Base-by-base conservation (phyloP, 169 alveolate species). In the Eimeria praecox region DNA sequence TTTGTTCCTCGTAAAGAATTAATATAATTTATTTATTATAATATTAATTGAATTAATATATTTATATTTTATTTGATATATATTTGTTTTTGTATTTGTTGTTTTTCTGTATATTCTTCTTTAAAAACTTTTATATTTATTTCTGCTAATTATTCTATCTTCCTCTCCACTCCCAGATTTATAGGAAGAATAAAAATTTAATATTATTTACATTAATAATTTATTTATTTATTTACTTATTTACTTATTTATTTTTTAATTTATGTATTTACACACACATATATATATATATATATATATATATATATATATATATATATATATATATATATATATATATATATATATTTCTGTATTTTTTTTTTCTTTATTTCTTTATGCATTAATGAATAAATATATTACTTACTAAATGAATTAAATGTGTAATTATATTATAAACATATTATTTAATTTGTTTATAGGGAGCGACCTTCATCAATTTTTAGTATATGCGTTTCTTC, bases 391-490 rank as follows among this genome's bases (percentile, higher is more conserved):
- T 59, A 22, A 22, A 16, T 59, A 16, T 59, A 22, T 14, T 14
- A 22, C 69, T n/a, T n/a, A n/a, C 66, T 56, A 56, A 56, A 12
- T 56, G 66, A 56, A 56, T 12, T 20, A 56, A 56, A 56, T 56
- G 66, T 20, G 20, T 14, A 56, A 14, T 56, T 56, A 14, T 56
- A 20, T 56, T 14, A 20, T 56, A 56, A 56, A 14, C 20, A 56
- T 56, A 14, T 14, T 56, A 12, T 14, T 56, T 56, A 56, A 14
- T 56, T 14, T 56, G 12, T 56, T 12, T 56, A 14, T 20, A 77
- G 87, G 87, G 87, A 33, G 24, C 87, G 87, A 77, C 87, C 27
- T 35, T 24, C 20, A 40, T 16, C 87, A 77, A 9, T 77, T 77
- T 40, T 40, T 56, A 20, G 27, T 12, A 56, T 56, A 56, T 56